Evolutionary conservation across 2,329 filamentous ascomycete genomes (phyloP), one percentile per base, ranked within the genome.

Genomic region (Cercospora beticola): DNA sequence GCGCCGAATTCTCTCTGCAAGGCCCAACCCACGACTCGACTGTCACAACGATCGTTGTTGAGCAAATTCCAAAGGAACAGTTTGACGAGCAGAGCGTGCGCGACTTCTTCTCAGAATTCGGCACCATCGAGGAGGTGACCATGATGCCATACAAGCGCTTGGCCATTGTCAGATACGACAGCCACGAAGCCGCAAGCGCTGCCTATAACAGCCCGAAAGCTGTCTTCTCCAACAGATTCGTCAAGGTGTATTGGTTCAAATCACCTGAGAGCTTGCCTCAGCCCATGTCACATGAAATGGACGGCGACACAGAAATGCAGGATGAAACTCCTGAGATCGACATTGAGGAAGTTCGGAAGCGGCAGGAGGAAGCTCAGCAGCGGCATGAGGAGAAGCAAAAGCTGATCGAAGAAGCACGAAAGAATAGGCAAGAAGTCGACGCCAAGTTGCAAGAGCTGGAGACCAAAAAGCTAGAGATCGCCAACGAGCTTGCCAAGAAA

Each of bases 191-290:
- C 14, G 92, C 92, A 14, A 87, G 88, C 68, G 86, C 86, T 16
- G 92, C 92, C 2, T 93, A 92, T 77, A 85, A 86, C 58, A 93
- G 90, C 8, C 92, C 92, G 0, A 93, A 93, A 76, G 89, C 89
- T 58, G 89, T 95, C 56, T 95, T 94, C 76, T 90, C 94, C 74
- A 95, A 94, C 73, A 85, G 92, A 10, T 95, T 95, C 74, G 92
- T 95, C 60, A 94, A 93, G 74, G 90, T 94, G 0, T 93, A 90
- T 74, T 94, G 92, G 92, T 86, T 88, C 76, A 90, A 88, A 73
- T 57, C 61, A 18, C 80, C 83, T 4, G 79, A 79, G 16, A 74
- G 61, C 12, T 71, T 76, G 16, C 67, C 72, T 16, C 70, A 65
- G 21, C 65, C 70, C 26, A 63, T 66, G 65, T 66, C 46, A 67